Percentiles rank a stretch among this genome's conserved stretches.
Evolutionary conservation across 352 stramenopile species (phyloP).

Genomic region (Phytophthora crassamura): DNA sequence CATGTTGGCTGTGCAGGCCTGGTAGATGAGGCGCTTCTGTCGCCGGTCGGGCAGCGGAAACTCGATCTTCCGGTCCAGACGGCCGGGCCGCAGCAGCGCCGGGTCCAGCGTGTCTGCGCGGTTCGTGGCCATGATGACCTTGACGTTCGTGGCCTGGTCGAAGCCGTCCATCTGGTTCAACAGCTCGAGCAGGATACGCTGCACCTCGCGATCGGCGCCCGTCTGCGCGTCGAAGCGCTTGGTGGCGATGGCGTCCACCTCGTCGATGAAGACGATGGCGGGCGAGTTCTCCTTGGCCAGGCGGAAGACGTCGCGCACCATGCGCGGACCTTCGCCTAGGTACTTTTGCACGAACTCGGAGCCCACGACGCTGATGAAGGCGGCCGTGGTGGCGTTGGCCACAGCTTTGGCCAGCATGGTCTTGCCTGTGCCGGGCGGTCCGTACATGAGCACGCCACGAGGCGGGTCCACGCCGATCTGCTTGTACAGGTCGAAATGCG

Average conservation of each 20-base stretch:
- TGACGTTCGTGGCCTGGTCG: conserved; percentile 99
- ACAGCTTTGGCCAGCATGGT: conserved; percentile 99
- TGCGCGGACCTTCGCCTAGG: conserved; percentile 98
- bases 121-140: conserved; percentile 99
- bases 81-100: conserved; percentile 97
- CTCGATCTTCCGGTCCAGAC: conserved; percentile 99
- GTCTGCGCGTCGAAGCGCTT: conserved; percentile 99
- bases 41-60: conserved; percentile 98
- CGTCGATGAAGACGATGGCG: conserved; percentile 99
- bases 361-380: conserved; percentile 98
- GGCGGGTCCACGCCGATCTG: conserved; percentile 99
- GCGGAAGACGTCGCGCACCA: conserved; percentile 99
- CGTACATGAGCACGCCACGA: conserved; percentile 98
- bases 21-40: conserved; percentile 99
- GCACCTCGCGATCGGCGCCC: conserved; percentile 95
- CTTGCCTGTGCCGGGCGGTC: conserved; percentile 96
- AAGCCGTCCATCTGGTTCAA: conserved; percentile 99
- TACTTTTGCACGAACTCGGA: conserved; percentile 99
- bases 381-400: conserved; percentile 98
- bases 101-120: conserved; percentile 99
- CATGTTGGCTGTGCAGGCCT: conserved; percentile 99
- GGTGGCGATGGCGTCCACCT: conserved; percentile 99
- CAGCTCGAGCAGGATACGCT: conserved; percentile 99
- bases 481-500: conserved; percentile 99
- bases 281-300: conserved; percentile 99